Evolutionary conservation across 2,329 filamentous ascomycete species (phyloP).

Genomic region (Chaetomium globosum): DNA sequence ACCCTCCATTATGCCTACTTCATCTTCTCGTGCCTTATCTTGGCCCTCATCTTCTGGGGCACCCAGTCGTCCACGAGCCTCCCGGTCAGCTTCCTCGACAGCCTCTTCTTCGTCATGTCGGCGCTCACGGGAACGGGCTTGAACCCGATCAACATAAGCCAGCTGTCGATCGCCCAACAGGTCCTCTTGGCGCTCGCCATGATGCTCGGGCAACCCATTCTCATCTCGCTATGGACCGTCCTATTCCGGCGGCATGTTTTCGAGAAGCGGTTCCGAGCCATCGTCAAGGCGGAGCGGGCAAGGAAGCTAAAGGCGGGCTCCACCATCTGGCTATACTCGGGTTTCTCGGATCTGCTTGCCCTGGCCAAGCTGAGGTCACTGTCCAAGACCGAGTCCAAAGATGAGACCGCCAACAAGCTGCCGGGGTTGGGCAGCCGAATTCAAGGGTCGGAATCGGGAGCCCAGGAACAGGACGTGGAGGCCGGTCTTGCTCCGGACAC

Average conservation of each 20-base stretch:
- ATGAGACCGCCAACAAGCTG: conserved; percentile 1
- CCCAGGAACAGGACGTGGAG: conserved; percentile 16
- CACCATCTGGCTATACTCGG: conserved; percentile 33
- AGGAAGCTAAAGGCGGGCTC: conserved; percentile 29
- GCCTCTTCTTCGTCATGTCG: conserved; percentile 64
- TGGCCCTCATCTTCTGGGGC: conserved; percentile 64
- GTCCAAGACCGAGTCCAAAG: conserved; percentile 2
- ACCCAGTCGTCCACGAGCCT: conserved; percentile 48
- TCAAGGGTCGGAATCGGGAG: neutral
- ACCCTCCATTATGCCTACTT: conserved; percentile 70
- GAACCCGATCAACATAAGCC: conserved; percentile 63
- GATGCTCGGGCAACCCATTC: conserved; percentile 64
- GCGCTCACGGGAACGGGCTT: conserved; percentile 69
- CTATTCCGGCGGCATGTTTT: conserved; percentile 63
- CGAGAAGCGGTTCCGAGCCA: conserved; percentile 59
- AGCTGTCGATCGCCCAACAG: conserved; percentile 68
- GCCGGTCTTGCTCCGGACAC: conserved; percentile 11
- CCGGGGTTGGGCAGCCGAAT: conserved; percentile 13
- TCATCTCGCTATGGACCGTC: conserved; percentile 66
- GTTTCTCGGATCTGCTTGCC: conserved; percentile 34
- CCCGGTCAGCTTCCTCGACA: conserved; percentile 63
- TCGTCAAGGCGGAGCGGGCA: conserved; percentile 50
- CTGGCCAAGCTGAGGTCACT: conserved; percentile 26
- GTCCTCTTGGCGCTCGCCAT: conserved; percentile 64
- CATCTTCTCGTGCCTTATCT: conserved; percentile 54